Evolutionary conservation across 805 yeast species (phyloP), one percentile per base, ranked within the genome.

Genomic region (Pichia eremophila): DNA sequence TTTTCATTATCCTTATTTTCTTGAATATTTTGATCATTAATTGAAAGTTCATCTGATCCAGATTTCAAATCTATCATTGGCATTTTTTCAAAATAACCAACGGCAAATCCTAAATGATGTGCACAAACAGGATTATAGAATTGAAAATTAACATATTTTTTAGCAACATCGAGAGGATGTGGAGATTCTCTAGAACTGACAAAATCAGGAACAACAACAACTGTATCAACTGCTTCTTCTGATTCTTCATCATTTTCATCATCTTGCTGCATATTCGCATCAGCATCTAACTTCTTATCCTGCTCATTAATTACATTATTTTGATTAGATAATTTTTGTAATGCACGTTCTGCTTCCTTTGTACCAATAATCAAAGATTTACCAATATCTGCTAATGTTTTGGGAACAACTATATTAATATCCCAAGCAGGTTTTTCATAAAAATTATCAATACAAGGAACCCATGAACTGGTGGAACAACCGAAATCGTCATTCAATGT

Each of bases 391-490:
- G 78, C 78, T 1, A 90, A 72, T 0, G 91, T 81, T 56, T 86
- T 76, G 0, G 97, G 96, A 3, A 88, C 80, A 51, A 82, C 78
- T n/a, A 93, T 70, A 59, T 87, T 95, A 10, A 93, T 61, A 52
- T 89, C 89, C 98, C 98, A 93, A 0, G 96, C 84, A 40, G 85
- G 83, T 51, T 87, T 77, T 56, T 89, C 96, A 77, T 90, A 83
- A 32, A 89, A 63, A 41, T 83, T 85, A 54, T 93, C 97, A 7
- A 93, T 74, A 61, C 99, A 93, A 0, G 99, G 99, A 43, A 93
- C 85, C 99, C 99, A 93, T n/a, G 89, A 83, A 2, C 96, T 86
- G 0, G 98, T 85, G 15, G 93, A 78, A 4, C 84, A 73, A 17
- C 88, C 87, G 41, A 82, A 65, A 29, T 87, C 89, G 5, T 86